Evolutionary conservation across 257 asterid genomes (phyloP).

Genomic region (Pogostemon cablin): DNA sequence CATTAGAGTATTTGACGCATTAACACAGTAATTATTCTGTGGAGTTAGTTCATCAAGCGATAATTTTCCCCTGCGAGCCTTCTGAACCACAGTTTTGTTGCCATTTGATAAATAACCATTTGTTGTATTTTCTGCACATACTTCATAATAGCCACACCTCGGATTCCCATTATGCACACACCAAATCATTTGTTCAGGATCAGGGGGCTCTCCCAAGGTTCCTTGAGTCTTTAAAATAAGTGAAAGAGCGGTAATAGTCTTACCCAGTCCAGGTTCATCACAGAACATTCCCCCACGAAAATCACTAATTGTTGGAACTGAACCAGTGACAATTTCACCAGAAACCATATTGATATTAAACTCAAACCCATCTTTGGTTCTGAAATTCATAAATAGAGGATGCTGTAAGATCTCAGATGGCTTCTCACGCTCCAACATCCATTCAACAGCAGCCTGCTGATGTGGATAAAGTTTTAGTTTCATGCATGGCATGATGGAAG

Average conservation of each 20-base stretch:
- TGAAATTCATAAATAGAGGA: slow-evolving; percentile 72
- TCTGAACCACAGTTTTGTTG: slow-evolving; percentile 48
- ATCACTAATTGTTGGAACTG: slow-evolving; percentile 65
- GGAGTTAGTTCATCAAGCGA: slow-evolving; percentile 66
- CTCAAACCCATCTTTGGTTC: slow-evolving; percentile 68
- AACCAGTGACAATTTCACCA: slow-evolving; percentile 68
- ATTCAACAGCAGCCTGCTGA: slow-evolving; percentile 93
- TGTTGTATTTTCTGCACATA: slow-evolving; percentile 44
- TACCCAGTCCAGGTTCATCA: slow-evolving; percentile 99
- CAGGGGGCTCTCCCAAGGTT: slow-evolving; percentile 76
- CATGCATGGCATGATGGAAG: slow-evolving; percentile 93
- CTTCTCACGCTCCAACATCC: slow-evolving; percentile 94
- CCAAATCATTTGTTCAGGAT: slow-evolving; percentile 72
- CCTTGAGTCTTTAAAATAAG: slow-evolving; percentile 88
- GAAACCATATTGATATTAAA: slow-evolving; percentile 70
- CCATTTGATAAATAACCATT: slow-evolving; percentile 38
- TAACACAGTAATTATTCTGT: slow-evolving; percentile 31
- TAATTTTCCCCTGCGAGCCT: slow-evolving; percentile 69
- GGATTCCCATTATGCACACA: slow-evolving; percentile 67
- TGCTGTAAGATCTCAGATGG: slow-evolving; percentile 58
- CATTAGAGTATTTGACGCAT: slow-evolving; percentile 38
- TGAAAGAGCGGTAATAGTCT: slow-evolving; percentile 91
- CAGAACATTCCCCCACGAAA: slow-evolving; percentile 97
- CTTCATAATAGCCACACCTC: slow-evolving; percentile 88
- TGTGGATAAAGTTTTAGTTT: slow-evolving; percentile 91